Base-by-base conservation (phyloP, 75 land plant species). In the Cryptomeria japonica region DNA sequence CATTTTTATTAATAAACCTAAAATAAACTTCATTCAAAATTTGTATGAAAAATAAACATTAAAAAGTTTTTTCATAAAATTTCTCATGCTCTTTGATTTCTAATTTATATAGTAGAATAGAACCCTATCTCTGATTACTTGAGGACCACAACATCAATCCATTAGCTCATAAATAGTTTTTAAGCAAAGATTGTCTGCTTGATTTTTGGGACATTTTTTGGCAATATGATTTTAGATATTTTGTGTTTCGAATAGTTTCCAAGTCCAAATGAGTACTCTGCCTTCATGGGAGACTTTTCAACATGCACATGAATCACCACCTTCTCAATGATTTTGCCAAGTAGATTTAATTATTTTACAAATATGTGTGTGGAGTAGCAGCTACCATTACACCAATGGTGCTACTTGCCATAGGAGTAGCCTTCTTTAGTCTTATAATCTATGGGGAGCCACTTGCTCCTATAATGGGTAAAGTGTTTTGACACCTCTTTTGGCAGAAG, bases 321-420 rank as follows among this genome's bases (percentile, higher is more conserved):
- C 39, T 92, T 92, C 92, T 91, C 68, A 51, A 92, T 91, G 93
- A 92, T 92, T 92, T 64, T 92, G 34, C 87, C 91, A 32, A 92
- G 93, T 70, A 77, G 93, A 16, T 37, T 73, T 55, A n/a, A n/a
- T 91, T 92, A 32, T 91, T 92, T 89, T 87, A 92, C 32, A 92
- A 89, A 80, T 91, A 91, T 86, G 93, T 90, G 87, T 92, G 93
- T 92, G 93, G 93, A 42, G 93, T 92, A 76, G 93, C 93, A 37
- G 93, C 93, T 38, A 80, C 86, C 46, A 92, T 92, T 86, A 92
- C 93, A 5, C 92, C 93, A 49, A 89, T 90, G 22, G 93, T 92
- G 55, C 86, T 92, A 49, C 93, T 92, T n/a, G 82, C 91, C 18
- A 92, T 92, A 13, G 90, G 93, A 87, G 90, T 89, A 32, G 93